A percentile compares a stretch with the other conserved stretches of the same genome.
phyloP scores from a whole-genome alignment of 129 eudicot species.

The Artemisia argyi region DNA sequence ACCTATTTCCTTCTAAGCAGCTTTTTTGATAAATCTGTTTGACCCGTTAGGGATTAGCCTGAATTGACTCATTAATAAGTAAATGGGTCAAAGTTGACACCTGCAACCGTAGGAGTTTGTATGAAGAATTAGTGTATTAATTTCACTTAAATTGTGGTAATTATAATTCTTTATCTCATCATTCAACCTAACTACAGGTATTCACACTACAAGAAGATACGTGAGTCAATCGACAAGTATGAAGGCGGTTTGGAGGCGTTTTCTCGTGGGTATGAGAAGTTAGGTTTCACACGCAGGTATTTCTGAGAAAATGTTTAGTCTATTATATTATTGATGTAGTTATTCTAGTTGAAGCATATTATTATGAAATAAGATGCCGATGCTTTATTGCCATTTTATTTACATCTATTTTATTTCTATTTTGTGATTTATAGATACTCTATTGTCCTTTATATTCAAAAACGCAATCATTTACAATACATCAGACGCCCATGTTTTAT shows the following conservation, averaged over 20 bases:
- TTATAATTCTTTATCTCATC: constrained; percentile 14
- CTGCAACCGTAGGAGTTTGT: background rate
- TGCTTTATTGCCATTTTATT: too few relatives aligned
- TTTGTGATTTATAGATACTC: background rate
- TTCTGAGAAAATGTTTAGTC: constrained; percentile 4
- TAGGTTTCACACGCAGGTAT: constrained; percentile 92
- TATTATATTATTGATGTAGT: background rate
- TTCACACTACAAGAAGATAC: constrained; percentile 78
- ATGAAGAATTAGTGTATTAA: constrained; percentile 9
- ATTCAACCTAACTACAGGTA: constrained; percentile 45
- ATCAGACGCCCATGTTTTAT: background rate
- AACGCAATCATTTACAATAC: background rate
- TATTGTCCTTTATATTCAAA: background rate
- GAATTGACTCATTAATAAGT: background rate
- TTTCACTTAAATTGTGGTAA: background rate
- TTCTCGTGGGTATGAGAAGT: constrained; percentile 96
- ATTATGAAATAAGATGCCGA: background rate
- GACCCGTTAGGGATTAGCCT: background rate
- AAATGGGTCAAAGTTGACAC: constrained; percentile 4
- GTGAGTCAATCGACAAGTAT: constrained; percentile 78
- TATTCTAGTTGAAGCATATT: background rate
- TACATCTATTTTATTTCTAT: background rate
- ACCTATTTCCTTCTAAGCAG: background rate
- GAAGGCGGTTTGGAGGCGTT: constrained; percentile 93
- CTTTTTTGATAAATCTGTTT: background rate